phyloP scores from a whole-genome alignment of 23 red algal species.

The Chondrus crispus region DNA sequence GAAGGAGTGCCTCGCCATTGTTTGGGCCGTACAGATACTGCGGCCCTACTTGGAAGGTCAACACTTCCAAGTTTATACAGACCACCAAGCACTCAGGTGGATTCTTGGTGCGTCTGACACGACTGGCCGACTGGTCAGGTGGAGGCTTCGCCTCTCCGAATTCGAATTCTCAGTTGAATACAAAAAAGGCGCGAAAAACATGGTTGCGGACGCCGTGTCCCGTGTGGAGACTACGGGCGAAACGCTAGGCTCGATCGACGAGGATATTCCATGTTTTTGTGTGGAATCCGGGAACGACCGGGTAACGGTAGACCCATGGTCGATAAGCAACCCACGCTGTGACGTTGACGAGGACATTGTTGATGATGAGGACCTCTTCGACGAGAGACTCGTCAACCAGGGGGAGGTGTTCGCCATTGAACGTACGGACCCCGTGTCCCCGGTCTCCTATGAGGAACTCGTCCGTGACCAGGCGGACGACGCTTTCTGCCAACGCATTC shows the following conservation, averaged over 20 bases:
- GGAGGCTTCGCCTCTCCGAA: background rate
- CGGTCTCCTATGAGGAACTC: too few species aligned
- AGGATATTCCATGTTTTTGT: background rate
- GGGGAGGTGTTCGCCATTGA: too few species aligned
- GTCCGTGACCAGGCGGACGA: too few species aligned
- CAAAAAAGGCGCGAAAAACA: background rate
- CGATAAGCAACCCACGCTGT: too few species aligned
- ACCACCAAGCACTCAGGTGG: background rate
- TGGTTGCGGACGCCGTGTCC: background rate
- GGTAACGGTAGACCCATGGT: too few species aligned
- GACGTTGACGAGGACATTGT: too few species aligned
- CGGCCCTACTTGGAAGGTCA: background rate
- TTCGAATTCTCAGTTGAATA: background rate
- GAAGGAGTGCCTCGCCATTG: conserved; percentile 3
- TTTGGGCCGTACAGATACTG: background rate
- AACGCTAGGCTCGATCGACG: background rate
- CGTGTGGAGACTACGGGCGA: background rate
- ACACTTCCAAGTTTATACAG: background rate
- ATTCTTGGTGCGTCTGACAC: background rate
- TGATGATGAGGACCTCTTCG: too few species aligned
- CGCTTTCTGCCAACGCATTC: too few species aligned
- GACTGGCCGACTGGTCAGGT: background rate
- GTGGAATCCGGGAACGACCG: too few species aligned
- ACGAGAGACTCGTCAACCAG: too few species aligned
- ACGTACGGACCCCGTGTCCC: too few species aligned